Evolutionary conservation across 441 rosid species (phyloP).

Genomic region (Lepidium campestre): DNA sequence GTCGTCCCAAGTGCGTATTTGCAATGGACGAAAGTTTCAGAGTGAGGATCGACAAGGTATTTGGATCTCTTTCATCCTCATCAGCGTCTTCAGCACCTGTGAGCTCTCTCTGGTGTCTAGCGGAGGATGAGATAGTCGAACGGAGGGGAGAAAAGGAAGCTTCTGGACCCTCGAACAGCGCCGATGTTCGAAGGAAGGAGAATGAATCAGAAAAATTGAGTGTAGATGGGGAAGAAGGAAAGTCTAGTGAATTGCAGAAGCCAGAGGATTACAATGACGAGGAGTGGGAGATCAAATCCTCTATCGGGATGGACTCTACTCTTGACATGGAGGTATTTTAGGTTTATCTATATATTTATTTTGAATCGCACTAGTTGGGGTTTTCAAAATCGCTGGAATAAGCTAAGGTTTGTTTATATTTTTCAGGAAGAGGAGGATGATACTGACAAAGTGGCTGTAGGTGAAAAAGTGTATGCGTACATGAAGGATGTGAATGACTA

Average conservation of each 20-base stretch:
- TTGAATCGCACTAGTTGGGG: background rate
- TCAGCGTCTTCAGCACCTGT: constrained; percentile 21
- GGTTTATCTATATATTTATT: background rate
- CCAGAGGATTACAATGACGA: constrained; percentile 69
- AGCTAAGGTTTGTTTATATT: background rate
- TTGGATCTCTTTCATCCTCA: constrained; percentile 63
- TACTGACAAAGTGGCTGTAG: constrained; percentile 72
- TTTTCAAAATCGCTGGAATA: background rate
- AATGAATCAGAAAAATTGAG: constrained; percentile 44
- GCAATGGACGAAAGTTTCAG: constrained; percentile 73
- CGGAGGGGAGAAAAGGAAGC: constrained; percentile 42
- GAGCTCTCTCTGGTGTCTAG: constrained; percentile 59
- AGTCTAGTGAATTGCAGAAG: constrained; percentile 27
- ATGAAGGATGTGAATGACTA: constrained; percentile 50
- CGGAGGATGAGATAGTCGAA: constrained; percentile 57
- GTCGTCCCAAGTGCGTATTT: background rate
- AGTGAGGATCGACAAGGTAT: constrained; percentile 58
- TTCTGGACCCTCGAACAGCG: constrained; percentile 20
- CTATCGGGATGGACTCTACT: constrained; percentile 72
- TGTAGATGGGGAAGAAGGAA: constrained; percentile 29
- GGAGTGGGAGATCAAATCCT: constrained; percentile 81
- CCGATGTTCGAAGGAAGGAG: constrained; percentile 18
- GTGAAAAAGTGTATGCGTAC: constrained; percentile 38
- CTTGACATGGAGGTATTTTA: constrained; percentile 67
- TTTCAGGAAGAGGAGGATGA: constrained; percentile 89